Conservation (phyloP, 345 rosid species). For the Brassica nigra region DNA sequence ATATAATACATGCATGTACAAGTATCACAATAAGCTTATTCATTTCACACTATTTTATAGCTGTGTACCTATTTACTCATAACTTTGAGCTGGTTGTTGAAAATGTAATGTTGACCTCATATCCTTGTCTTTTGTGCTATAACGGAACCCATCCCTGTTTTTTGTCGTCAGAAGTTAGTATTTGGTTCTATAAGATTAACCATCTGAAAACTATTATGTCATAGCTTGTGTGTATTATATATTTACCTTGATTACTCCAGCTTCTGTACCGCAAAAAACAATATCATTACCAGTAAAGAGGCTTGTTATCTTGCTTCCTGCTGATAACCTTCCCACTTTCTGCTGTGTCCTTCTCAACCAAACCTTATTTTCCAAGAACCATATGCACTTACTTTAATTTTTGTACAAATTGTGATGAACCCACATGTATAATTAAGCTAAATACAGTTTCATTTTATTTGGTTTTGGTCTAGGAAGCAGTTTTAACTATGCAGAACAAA, state of each 20-base stretch:
- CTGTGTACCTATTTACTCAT: conserved; percentile 33
- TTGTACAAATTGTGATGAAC: not conserved
- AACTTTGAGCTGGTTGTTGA: conserved; percentile 25
- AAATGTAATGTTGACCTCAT: conserved; percentile 13
- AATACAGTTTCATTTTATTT: not conserved
- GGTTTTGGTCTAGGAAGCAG: conserved; percentile 4
- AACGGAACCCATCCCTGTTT: conserved; percentile 91
- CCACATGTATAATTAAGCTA: not conserved
- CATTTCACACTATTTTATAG: conserved; percentile 23
- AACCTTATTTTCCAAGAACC: conserved; percentile 52
- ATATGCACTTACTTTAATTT: not conserved
- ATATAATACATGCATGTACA: conserved; percentile 11
- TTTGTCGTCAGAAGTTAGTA: conserved; percentile 15
- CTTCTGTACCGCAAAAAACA: conserved; percentile 82
- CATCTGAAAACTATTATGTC: not conserved
- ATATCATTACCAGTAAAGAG: conserved; percentile 76
- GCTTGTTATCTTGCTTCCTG: conserved; percentile 89
- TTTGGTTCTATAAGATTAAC: not conserved
- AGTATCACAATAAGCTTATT: conserved; percentile 23
- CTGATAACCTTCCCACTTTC: conserved; percentile 85
- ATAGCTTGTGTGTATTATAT: not conserved
- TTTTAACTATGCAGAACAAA: not conserved
- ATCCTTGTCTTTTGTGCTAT: conserved; percentile 36
- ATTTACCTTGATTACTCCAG: conserved; percentile 80
- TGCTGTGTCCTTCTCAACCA: conserved; percentile 84